phyloP scores from a whole-genome alignment of 441 rosid species.

The Biscutella laevigata region DNA sequence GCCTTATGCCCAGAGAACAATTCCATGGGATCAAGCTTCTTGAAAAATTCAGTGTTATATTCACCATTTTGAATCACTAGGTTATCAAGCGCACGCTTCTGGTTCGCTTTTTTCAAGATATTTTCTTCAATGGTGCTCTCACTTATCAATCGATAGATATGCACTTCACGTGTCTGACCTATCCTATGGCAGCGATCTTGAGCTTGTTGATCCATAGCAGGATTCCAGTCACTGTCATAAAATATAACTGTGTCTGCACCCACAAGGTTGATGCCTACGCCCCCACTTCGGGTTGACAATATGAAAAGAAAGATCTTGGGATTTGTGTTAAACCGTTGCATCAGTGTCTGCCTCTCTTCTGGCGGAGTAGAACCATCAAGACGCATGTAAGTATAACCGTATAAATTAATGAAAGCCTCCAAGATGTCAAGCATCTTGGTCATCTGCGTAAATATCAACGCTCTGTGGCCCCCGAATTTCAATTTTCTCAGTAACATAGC shows the following conservation, averaged over 20 bases:
- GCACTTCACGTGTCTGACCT: constrained; percentile 99
- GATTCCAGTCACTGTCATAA: constrained; percentile 99
- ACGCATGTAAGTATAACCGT: constrained; percentile 99
- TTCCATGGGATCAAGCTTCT: constrained; percentile 98
- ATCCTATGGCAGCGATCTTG: constrained; percentile 99
- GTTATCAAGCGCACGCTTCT: constrained; percentile 98
- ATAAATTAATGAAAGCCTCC: constrained; percentile 95
- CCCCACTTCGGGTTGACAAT: constrained; percentile 98
- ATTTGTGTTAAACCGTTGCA: constrained; percentile 99
- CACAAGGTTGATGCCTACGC: constrained; percentile 97
- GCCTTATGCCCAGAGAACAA: constrained; percentile 81
- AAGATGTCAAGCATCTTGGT: constrained; percentile 98
- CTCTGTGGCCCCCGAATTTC: constrained; percentile 96
- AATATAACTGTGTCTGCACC: constrained; percentile 99
- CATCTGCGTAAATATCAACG: constrained; percentile 98
- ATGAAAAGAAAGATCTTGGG: constrained; percentile 97
- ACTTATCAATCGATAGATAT: constrained; percentile 92
- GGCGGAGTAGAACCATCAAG: constrained; percentile 99
- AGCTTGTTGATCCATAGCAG: constrained; percentile 99
- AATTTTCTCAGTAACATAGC: constrained; percentile 77
- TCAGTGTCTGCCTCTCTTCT: constrained; percentile 95
- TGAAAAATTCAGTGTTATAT: constrained; percentile 96
- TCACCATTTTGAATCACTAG: constrained; percentile 97
- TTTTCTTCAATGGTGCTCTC: constrained; percentile 99
- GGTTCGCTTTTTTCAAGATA: constrained; percentile 96